Evolutionary conservation across 768 basidiomycete genomes (phyloP).

Genomic region (Lentinus brumalis): DNA sequence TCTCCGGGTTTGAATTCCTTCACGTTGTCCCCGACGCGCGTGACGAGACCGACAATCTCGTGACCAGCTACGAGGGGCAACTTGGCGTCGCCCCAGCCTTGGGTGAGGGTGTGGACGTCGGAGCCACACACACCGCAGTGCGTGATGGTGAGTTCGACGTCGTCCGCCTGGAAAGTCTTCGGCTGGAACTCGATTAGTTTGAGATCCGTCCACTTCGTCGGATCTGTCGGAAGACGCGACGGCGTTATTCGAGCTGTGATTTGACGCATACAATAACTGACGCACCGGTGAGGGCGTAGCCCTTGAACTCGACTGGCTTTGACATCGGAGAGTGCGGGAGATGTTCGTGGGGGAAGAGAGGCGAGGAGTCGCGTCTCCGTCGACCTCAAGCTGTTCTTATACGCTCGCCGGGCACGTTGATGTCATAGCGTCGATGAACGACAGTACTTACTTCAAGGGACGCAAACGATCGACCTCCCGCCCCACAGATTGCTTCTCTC

Average conservation of each 20-base stretch:
- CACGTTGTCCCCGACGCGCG: conserved; percentile 56
- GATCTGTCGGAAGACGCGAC: conserved; percentile 11
- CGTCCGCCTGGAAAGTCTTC: conserved; percentile 52
- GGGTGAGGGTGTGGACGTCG: conserved; percentile 50
- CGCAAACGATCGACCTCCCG: no score
- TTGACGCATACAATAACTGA: not conserved
- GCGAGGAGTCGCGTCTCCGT: not conserved
- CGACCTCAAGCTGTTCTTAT: not conserved
- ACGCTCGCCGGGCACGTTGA: not conserved
- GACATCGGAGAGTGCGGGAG: conserved; percentile 2
- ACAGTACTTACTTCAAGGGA: no score
- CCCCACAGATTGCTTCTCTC: no score
- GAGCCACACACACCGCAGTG: conserved; percentile 54
- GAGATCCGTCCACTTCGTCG: conserved; percentile 40
- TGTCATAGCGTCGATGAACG: no score
- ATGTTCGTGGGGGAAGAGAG: not conserved
- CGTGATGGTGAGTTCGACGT: conserved; percentile 57
- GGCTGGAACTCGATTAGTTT: conserved; percentile 51
- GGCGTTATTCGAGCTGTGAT: not conserved
- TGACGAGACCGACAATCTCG: conserved; percentile 57
- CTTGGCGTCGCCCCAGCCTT: conserved; percentile 38
- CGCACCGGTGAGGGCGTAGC: conserved; percentile 28
- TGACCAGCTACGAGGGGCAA: conserved; percentile 40
- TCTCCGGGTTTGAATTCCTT: conserved; percentile 53
- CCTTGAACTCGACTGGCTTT: conserved; percentile 24